These are phyloP conservation scores for Diddensiella caesifluorescens DNA, from an alignment of 805 yeast genomes.

Conservation along the genomic window DNA sequence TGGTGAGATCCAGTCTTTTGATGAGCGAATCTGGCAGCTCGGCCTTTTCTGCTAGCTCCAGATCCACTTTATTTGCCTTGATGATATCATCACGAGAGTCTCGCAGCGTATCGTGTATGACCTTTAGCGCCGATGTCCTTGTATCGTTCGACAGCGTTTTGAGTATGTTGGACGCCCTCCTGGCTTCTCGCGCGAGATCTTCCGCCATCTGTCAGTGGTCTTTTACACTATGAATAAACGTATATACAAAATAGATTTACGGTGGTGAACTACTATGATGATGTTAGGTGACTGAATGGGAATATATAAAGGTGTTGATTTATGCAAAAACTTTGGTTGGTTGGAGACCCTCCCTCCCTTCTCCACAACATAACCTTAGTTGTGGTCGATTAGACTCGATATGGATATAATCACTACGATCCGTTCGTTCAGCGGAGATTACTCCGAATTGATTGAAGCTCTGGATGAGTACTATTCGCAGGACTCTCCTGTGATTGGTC, in stretches of 20 bases:
- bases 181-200: conserved; percentile 74
- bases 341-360: too few species aligned
- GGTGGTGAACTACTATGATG: too few species aligned
- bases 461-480: background rate
- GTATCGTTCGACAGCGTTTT: conserved; percentile 71
- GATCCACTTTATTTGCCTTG: conserved; percentile 68
- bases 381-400: too few species aligned
- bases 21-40: conserved; percentile 65
- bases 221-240: too few species aligned
- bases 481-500: background rate
- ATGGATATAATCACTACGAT: background rate
- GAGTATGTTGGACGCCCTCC: conserved; percentile 72
- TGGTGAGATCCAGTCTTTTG: conserved; percentile 77
- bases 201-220: conserved; percentile 54
- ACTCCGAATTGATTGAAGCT: background rate
- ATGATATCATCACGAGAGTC: conserved; percentile 57
- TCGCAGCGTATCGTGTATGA: conserved; percentile 65
- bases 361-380: too few species aligned
- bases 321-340: too few species aligned
- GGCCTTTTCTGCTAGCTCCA: conserved; percentile 59
- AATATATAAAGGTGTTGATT: too few species aligned
- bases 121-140: conserved; percentile 65
- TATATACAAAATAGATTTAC: too few species aligned
- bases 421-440: background rate
- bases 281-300: too few species aligned